Evolutionary conservation across 2,329 filamentous ascomycete species (phyloP).

Genomic region (Cryphonectria carpinicola): DNA sequence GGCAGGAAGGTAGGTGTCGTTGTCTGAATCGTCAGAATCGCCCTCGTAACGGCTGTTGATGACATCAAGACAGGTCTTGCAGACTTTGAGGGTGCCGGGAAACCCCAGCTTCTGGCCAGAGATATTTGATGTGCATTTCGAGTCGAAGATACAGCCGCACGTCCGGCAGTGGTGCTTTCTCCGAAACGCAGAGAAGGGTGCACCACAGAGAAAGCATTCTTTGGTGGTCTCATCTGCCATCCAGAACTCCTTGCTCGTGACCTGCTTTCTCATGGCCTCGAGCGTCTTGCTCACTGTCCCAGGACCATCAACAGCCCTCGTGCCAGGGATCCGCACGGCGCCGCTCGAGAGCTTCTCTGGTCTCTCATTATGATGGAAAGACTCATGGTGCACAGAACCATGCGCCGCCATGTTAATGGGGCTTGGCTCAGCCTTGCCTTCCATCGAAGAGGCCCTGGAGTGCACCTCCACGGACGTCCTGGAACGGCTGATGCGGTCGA

Average conservation of each 20-base stretch:
- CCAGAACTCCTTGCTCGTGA: slow-evolving; percentile 96
- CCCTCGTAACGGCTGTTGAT: slow-evolving; percentile 91
- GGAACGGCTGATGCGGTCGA: slow-evolving; percentile 58
- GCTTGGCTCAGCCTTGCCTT: slow-evolving; percentile 60
- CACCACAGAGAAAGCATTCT: slow-evolving; percentile 91
- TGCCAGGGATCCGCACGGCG: slow-evolving; percentile 58
- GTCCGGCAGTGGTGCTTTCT: slow-evolving; percentile 95
- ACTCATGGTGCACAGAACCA: slow-evolving; percentile 60
- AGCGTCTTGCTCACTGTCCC: slow-evolving; percentile 64
- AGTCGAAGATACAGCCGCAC: slow-evolving; percentile 98
- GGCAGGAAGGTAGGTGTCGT: slow-evolving; percentile 68
- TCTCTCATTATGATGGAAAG: slow-evolving; percentile 53
- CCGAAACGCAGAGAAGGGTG: slow-evolving; percentile 88
- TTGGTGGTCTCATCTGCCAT: slow-evolving; percentile 99
- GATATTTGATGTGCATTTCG: slow-evolving; percentile 92
- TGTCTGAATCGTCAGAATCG: slow-evolving; percentile 83
- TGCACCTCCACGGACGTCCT: slow-evolving; percentile 46
- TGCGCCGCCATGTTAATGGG: slow-evolving; percentile 63
- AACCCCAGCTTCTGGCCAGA: slow-evolving; percentile 87
- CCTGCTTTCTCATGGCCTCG: slow-evolving; percentile 78
- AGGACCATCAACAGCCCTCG: slow-evolving; percentile 59
- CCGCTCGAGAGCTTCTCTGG: slow-evolving; percentile 51
- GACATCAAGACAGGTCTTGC: slow-evolving; percentile 88
- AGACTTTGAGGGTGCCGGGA: slow-evolving; percentile 81
- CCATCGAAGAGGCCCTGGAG: slow-evolving; percentile 63